Base-by-base conservation (phyloP, 2,329 filamentous ascomycete genomes). In the Botryotinia convoluta region DNA sequence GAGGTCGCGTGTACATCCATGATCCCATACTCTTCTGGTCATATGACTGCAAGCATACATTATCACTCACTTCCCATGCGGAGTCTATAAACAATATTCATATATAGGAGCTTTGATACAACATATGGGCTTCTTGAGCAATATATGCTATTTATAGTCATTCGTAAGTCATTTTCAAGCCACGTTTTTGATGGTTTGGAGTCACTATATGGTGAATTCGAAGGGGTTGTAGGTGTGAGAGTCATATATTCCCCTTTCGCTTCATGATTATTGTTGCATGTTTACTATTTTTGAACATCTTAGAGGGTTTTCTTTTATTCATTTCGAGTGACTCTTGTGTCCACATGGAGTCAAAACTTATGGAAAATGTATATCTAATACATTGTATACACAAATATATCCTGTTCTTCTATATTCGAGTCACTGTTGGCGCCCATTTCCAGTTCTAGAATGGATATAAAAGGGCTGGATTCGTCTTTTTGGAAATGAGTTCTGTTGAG, bases 271-370 rank as follows among this genome's bases (percentile, higher is more conserved):
- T n/a, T 54, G 12, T n/a, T 54, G 12, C 1, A n/a, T 16, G 0
- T n/a, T 54, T 0, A n/a, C 26, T 7, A 0, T 54, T 54, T n/a
- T 54, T 16, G 12, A 7, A 26, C 22, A 26, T 0, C 0, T 54
- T n/a, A 0, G 48, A 3, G 48, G 16, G 26, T 54, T 14, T 44
- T 44, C 16, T 44, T 44, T 44, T 44, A 3, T 18, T 18, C 4
- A 18, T 44, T 18, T 44, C 42, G 16, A 6, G 42, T 18, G 42
- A 44, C 18, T 44, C 6, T 44, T 44, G 16, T 18, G 18, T 16
- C 18, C 42, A 44, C 18, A 44, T 44, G 14, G 18, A 20, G 22
- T 26, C 22, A 26, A 12, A 3, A 2, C 22, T 51, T 51, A 54
- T 54, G 12, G 16, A 54, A n/a, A 6, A 29, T 54, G 12, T 29